Conservation (phyloP, 2,329 filamentous ascomycete genomes). For the Diaporthe batatas region DNA sequence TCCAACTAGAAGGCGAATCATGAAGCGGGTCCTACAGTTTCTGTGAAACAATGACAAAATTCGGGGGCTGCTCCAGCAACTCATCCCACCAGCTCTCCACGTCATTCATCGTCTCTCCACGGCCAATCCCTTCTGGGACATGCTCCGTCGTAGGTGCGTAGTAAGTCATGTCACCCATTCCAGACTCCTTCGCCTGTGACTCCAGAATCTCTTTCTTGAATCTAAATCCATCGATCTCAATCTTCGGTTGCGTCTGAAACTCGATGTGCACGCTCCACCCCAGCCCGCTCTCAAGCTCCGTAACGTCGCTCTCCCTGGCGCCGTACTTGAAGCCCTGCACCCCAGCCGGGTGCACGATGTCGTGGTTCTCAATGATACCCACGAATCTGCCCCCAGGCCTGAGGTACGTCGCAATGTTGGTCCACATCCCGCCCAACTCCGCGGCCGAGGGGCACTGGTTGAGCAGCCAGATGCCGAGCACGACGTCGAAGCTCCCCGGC, state of each 20-base stretch:
- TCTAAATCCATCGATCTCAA: conserved; percentile 2
- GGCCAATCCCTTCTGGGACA: not conserved
- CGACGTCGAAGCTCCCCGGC: not conserved
- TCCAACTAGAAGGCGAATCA: too few relatives aligned
- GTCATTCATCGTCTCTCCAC: accelerated
- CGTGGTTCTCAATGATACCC: conserved; percentile 6
- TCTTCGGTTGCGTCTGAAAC: not conserved
- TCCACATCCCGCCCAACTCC: conserved; percentile 21
- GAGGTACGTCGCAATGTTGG: not conserved
- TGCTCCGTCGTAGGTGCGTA: not conserved
- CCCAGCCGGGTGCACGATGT: not conserved
- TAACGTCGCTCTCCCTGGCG: not conserved
- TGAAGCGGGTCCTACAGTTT: not conserved
- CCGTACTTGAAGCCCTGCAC: conserved; percentile 19
- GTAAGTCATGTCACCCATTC: not conserved
- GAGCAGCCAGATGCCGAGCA: conserved; percentile 22
- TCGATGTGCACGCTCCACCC: conserved; percentile 3
- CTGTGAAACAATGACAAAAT: not conserved
- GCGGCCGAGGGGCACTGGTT: not conserved
- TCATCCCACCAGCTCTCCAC: not conserved
- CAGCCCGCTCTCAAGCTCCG: not conserved
- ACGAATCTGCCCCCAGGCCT: not conserved
- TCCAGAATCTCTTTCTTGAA: conserved; percentile 1
- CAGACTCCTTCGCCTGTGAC: not conserved
- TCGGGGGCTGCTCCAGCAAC: not conserved